Evolutionary conservation across 345 rosid species (phyloP).

Genomic region (Murraya paniculata): DNA sequence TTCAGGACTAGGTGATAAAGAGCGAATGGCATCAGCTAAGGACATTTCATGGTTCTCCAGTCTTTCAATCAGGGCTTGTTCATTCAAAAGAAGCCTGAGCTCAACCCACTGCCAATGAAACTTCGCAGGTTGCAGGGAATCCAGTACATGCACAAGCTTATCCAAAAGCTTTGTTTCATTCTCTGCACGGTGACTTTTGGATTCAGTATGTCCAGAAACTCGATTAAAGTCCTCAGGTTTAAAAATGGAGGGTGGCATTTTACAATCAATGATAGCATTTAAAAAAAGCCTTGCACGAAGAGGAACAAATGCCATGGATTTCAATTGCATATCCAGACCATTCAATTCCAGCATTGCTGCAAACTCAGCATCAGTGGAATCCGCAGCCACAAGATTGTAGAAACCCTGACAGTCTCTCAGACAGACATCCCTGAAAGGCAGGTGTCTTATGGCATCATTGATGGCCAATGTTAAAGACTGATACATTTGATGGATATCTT

Average conservation of each 20-base stretch:
- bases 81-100: conserved; percentile 93
- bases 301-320: conserved; percentile 75
- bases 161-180: conserved; percentile 70
- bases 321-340: conserved; percentile 67
- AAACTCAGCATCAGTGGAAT: conserved; percentile 83
- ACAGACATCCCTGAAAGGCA: conserved; percentile 89
- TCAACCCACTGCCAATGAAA: conserved; percentile 99
- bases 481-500: conserved; percentile 75
- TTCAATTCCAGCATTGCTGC: conserved; percentile 64
- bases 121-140: conserved; percentile 90
- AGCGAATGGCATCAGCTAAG: conserved; percentile 69
- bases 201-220: conserved; percentile 48
- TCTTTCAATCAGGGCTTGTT: conserved; percentile 86
- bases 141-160: conserved; percentile 73
- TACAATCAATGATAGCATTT: conserved; percentile 80
- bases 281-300: conserved; percentile 91
- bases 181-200: conserved; percentile 48
- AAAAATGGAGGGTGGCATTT: conserved; percentile 48
- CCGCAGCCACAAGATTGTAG: conserved; percentile 82
- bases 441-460: conserved; percentile 75
- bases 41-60: conserved; percentile 70
- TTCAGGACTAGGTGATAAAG: conserved; percentile 67
- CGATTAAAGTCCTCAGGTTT: conserved; percentile 52
- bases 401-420: conserved; percentile 77
- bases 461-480: conserved; percentile 75